phyloP scores from a whole-genome alignment of 1,284 basidiomycete species.

The Marasmius oreades region DNA sequence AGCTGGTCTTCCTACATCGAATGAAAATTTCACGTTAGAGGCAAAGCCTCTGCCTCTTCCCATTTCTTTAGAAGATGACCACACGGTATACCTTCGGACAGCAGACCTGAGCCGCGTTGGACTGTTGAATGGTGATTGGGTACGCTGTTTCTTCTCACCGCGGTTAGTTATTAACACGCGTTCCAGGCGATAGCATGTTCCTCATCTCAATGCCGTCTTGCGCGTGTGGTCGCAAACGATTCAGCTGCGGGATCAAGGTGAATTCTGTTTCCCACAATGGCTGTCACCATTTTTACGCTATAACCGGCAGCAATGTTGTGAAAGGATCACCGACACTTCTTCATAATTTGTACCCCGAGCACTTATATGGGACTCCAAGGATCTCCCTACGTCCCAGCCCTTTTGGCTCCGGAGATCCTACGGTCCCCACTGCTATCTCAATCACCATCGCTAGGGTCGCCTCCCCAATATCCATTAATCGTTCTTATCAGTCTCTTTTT shows the following conservation, averaged over 20 bases:
- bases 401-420: constrained; percentile 51
- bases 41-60: constrained; percentile 29
- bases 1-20: constrained; percentile 5
- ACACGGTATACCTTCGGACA: constrained; percentile 54
- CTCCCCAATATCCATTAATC: constrained; percentile 75
- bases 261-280: constrained; percentile 12
- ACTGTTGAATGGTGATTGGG: constrained; percentile 87
- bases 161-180: constrained; percentile 12
- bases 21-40: constrained; percentile 7
- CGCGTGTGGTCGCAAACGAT: constrained; percentile 57
- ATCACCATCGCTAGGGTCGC: constrained; percentile 84
- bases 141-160: constrained; percentile 31
- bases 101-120: constrained; percentile 71
- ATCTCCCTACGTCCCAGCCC: constrained; percentile 46
- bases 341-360: constrained; percentile 42
- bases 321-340: constrained; percentile 57
- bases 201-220: constrained; percentile 42
- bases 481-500: constrained; percentile 70
- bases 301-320: constrained; percentile 32
- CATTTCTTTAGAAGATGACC: constrained; percentile 38
- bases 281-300: neutral
- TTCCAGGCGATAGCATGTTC: constrained; percentile 31
- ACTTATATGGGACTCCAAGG: constrained; percentile 19
- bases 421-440: constrained; percentile 68
- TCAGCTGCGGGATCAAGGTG: constrained; percentile 31